These are phyloP conservation scores for Pythium scleroteichum DNA, from an alignment of 352 stramenopile species.

Conservation along the genomic window DNA sequence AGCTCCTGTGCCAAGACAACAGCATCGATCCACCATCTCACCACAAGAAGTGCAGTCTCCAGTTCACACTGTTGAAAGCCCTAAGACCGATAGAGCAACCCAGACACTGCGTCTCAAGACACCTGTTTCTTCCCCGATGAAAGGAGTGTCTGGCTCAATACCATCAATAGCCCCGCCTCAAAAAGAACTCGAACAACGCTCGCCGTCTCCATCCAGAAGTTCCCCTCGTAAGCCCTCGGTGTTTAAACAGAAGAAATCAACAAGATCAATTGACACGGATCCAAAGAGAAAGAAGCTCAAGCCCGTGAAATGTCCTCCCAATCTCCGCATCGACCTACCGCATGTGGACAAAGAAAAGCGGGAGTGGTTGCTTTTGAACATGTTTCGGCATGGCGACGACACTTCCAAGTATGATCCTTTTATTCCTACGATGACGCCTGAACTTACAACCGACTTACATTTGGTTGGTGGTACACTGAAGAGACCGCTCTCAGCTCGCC, in stretches of 20 bases:
- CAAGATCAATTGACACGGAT: slow-evolving; percentile 11
- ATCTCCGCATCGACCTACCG: slow-evolving; percentile 48
- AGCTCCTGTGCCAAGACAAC: slow-evolving; percentile 12
- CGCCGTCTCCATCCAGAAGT: not conserved
- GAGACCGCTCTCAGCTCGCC: slow-evolving; percentile 17
- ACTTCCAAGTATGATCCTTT: slow-evolving; percentile 72
- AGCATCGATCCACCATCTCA: not conserved
- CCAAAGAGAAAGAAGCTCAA: slow-evolving; percentile 35
- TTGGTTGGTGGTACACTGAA: slow-evolving; percentile 1
- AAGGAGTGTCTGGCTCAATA: not conserved
- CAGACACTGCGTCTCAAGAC: not conserved
- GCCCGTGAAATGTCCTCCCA: slow-evolving; percentile 50
- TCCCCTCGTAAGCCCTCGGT: slow-evolving; percentile 47
- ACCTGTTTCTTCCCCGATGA: too few species aligned
- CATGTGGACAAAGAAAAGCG: slow-evolving; percentile 68
- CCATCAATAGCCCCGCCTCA: not conserved
- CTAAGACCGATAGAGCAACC: not conserved
- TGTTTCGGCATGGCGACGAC: slow-evolving; percentile 74
- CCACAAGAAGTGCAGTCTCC: not conserved
- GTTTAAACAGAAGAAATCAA: slow-evolving; percentile 40
- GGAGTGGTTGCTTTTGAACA: slow-evolving; percentile 78
- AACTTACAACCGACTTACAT: slow-evolving; percentile 14
- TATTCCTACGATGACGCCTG: slow-evolving; percentile 26
- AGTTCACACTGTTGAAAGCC: not conserved
- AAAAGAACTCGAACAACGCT: not conserved